These are phyloP conservation scores for Alternaria hordeiaustralica DNA, from an alignment of 2,329 filamentous ascomycete species.

Conservation along the genomic window DNA sequence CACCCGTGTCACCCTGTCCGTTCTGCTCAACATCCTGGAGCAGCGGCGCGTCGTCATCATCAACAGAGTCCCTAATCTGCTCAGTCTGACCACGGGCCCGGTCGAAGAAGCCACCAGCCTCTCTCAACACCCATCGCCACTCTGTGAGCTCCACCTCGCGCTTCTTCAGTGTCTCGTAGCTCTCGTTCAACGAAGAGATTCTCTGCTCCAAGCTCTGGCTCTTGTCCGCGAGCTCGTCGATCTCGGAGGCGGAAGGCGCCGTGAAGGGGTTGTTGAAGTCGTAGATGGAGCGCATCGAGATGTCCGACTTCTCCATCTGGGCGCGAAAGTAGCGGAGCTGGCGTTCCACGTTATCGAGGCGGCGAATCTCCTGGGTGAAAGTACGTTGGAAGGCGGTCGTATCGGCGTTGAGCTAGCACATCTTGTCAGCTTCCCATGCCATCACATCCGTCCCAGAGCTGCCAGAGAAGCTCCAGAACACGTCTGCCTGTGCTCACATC, in stretches of 20 bases:
- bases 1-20: constrained; percentile 68
- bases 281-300: constrained; percentile 86
- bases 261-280: constrained; percentile 88
- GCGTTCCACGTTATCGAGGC: constrained; percentile 96
- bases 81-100: constrained; percentile 95
- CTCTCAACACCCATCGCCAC: constrained; percentile 96
- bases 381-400: constrained; percentile 95
- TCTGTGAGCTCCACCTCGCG: constrained; percentile 95
- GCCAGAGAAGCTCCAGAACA: constrained; percentile 19
- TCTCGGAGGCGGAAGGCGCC: constrained; percentile 89
- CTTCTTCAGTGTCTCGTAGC: constrained; percentile 98
- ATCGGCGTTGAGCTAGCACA: constrained; percentile 81
- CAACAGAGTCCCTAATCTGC: constrained; percentile 87
- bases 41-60: constrained; percentile 87
- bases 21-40: constrained; percentile 92
- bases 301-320: constrained; percentile 93
- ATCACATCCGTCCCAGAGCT: constrained; percentile 24
- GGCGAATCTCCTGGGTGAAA: constrained; percentile 96
- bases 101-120: constrained; percentile 97
- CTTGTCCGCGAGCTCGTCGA: constrained; percentile 92
- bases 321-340: constrained; percentile 94
- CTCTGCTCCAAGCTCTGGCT: constrained; percentile 92
- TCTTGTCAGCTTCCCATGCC: constrained; percentile 29
- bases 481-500: constrained; percentile 70
- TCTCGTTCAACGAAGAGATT: constrained; percentile 90